These are phyloP conservation scores for Vigna trinervia DNA, from an alignment of 306 rosid species.

Conservation along the genomic window DNA sequence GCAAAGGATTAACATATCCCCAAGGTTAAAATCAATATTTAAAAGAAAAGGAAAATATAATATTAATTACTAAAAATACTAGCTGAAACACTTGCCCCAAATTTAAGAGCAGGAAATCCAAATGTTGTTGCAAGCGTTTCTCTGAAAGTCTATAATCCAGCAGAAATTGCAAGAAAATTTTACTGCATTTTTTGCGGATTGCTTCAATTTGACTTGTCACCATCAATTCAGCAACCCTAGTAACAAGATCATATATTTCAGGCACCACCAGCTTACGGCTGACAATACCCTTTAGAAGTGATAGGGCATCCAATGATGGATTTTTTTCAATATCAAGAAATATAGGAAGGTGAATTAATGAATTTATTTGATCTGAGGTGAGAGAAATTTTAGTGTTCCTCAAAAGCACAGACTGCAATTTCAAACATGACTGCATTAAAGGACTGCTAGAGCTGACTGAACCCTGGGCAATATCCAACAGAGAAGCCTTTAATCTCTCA, in stretches of 20 bases:
- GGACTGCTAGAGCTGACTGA: conserved; percentile 66
- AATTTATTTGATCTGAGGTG: conserved; percentile 69
- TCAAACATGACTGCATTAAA: conserved; percentile 82
- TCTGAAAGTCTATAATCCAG: conserved; percentile 76
- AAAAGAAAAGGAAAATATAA: background rate
- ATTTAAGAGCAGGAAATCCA: conserved; percentile 78
- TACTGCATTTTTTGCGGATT: conserved; percentile 78
- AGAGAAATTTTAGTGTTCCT: conserved; percentile 72
- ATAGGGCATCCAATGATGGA: conserved; percentile 78
- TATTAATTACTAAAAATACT: background rate
- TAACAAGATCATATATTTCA: conserved; percentile 89
- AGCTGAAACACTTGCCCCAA: conserved; percentile 58
- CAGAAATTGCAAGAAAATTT: conserved; percentile 83
- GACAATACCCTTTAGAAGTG: conserved; percentile 84
- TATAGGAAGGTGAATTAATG: conserved; percentile 76
- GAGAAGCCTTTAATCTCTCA: conserved; percentile 68
- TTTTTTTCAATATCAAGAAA: conserved; percentile 78
- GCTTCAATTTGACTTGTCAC: conserved; percentile 87
- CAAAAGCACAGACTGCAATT: conserved; percentile 76
- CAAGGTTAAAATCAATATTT: conserved; percentile 7
- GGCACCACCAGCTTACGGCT: conserved; percentile 75
- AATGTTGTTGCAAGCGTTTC: conserved; percentile 86
- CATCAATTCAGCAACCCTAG: conserved; percentile 84
- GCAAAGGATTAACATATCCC: conserved; percentile 36
- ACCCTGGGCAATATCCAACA: conserved; percentile 75